Evolutionary conservation across 2,329 filamentous ascomycete species (phyloP).

Genomic region (Colletotrichum cuscutae): DNA sequence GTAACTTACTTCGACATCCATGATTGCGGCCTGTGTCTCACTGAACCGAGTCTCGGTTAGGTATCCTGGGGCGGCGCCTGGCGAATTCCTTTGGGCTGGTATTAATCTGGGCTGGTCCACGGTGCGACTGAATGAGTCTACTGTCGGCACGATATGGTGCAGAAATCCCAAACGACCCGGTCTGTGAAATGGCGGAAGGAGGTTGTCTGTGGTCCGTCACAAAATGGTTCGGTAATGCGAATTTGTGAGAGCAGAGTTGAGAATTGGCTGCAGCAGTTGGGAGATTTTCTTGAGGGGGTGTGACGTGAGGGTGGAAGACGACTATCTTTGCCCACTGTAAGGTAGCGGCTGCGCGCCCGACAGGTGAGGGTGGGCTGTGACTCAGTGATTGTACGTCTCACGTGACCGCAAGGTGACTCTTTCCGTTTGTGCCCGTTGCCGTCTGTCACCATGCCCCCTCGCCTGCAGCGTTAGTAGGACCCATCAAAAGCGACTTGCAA

Average conservation of each 20-base stretch:
- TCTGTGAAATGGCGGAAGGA: constrained; percentile 14
- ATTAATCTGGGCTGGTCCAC: neutral
- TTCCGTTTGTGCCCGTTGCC: neutral
- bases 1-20: constrained; percentile 47
- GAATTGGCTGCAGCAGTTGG: constrained; percentile 18
- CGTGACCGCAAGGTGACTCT: neutral
- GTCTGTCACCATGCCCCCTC: neutral
- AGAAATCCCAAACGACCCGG: neutral
- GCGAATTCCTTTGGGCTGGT: neutral
- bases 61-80: constrained; percentile 26
- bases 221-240: constrained; percentile 18
- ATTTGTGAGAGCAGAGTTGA: constrained; percentile 22
- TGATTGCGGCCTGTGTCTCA: constrained; percentile 39
- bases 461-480: neutral
- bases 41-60: constrained; percentile 32
- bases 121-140: neutral
- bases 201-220: constrained; percentile 9
- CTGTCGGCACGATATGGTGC: neutral
- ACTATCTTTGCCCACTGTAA: neutral
- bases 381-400: constrained; percentile 9
- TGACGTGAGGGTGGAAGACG: constrained; percentile 30
- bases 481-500: neutral
- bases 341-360: neutral
- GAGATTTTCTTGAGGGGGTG: constrained; percentile 25
- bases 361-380: constrained; percentile 1